Base-by-base conservation (phyloP, 805 yeast species). In the Pichia cephalocereana region DNA sequence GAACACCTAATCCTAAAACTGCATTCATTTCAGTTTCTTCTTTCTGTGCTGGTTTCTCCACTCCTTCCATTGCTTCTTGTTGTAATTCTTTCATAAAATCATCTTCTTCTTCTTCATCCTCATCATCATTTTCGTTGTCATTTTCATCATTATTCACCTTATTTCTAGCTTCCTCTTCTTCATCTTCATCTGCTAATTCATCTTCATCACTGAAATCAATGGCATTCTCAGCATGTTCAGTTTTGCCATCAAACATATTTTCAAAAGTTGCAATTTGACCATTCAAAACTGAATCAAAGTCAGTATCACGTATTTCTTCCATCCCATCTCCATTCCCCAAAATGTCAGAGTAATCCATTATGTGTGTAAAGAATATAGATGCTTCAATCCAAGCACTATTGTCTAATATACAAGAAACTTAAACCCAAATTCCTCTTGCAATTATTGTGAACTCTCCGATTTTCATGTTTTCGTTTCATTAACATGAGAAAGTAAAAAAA, bases 121-220 rank as follows among this genome's bases (percentile, higher is more conserved):
- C 70, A 31, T 62, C 69, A 36, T 70, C 70, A 9, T 70, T 73
- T 6, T 45, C 60, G 31, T 37, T 55, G 17, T 51, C 57, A 12
- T 51, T 58, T 26, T 45, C 52, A 19, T 34, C 48, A 38, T 43
- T 39, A 11, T 40, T 41, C 4, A 1, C 11, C 11, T 27, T 37
- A 23, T 42, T 14, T 19, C 32, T 10, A 6, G n/a, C 38, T 4
- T 41, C 30, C 8, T 15, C 28, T 8, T 41, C 40, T 17, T 71
- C 61, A 48, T 86, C 95, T 42, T 90, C 96, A 26, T 90, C 97
- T 0, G 97, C 97, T 44, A 90, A 70, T 64, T 90, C 97, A 55
- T 90, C 97, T 58, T 86, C 95, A 62, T 87, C 96, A 59, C 87
- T 96, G 62, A 86, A 91, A 64, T 91, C 98, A 32, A 89, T 71